Evolutionary conservation across 352 stramenopile genomes (phyloP).

Genomic region (Phytopythium ostracodes): DNA sequence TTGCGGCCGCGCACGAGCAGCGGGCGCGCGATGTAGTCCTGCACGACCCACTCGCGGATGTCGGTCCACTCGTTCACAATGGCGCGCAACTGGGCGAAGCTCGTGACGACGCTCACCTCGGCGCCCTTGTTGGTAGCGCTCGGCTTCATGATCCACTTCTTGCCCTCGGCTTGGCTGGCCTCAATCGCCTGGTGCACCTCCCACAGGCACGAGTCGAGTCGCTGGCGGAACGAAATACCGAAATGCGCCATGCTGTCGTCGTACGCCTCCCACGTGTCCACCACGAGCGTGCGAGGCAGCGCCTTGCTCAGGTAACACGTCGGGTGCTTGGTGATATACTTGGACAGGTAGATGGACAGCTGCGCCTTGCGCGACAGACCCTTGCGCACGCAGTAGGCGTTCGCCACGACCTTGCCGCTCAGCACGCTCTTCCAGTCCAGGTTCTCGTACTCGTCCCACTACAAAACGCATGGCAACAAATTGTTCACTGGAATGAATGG

Average conservation of each 20-base stretch:
- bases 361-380: constrained; percentile 69
- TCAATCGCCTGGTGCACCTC: constrained; percentile 47
- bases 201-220: constrained; percentile 54
- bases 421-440: constrained; percentile 57
- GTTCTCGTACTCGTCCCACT: constrained; percentile 71
- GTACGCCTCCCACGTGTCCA: constrained; percentile 72
- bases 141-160: constrained; percentile 73
- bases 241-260: constrained; percentile 55
- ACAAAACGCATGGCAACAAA: too few species aligned
- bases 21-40: constrained; percentile 50
- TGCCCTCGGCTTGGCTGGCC: constrained; percentile 15
- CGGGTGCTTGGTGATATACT: constrained; percentile 64
- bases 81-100: constrained; percentile 53
- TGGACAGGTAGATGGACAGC: constrained; percentile 60
- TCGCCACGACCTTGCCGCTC: constrained; percentile 45
- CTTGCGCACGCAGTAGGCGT: constrained; percentile 71
- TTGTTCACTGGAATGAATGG: too few species aligned
- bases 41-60: constrained; percentile 65
- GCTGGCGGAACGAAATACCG: constrained; percentile 51
- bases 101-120: constrained; percentile 59
- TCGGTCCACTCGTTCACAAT: constrained; percentile 64
- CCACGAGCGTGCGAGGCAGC: constrained; percentile 49
- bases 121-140: constrained; percentile 72
- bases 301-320: constrained; percentile 39
- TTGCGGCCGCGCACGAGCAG: constrained; percentile 58